Evolutionary conservation across 2,329 filamentous ascomycete genomes (phyloP), one percentile per base, ranked within the genome.

Genomic region (Pseudogymnoascus sp.): DNA sequence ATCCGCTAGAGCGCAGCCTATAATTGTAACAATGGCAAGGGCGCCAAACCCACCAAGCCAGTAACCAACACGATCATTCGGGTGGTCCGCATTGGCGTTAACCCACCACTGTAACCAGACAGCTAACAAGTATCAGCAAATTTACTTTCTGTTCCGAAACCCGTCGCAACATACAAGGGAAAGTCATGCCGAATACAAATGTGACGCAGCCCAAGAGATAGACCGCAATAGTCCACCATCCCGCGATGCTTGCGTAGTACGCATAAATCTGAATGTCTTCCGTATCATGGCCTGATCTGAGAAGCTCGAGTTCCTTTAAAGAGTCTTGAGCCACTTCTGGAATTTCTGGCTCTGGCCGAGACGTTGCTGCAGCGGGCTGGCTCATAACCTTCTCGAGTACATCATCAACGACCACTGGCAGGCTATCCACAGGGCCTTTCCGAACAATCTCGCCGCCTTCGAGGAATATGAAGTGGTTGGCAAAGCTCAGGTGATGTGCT

Each of bases 101-200:
- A 68, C 64, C 69, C 69, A 71, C 63, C 67, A 70, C 57, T 69
- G 69, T 15, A 71, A 48, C 69, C 69, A 71, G 5, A 71, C 60
- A 58, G 62, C 67, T 66, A 15, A 18, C 13, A n/a, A 3, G 9
- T 18, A 28, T 48, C 9, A 48, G 41, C 41, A 48, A 48, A 48
- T 48, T 15, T 28, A 28, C 41, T 48, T 15, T 28, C 18, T 28
- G 6, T 18, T 28, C 8, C 7, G 9, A 28, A 28, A 15, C 8
- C n/a, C 13, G 15, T 48, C 12, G 18, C 13, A 37, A 52, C 63
- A 23, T 63, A 64, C 58, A 63, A 2, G 63, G 67, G 26, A 66
- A 66, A 1, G 64, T 64, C 3, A 61, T 63, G 13, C 65, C 65
- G 41, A 67, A 69, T 3, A 60, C 64, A 63, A 38, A 67, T 7